A percentile compares a stretch with the other conserved stretches of the same genome.
Evolutionary conservation across 2,329 filamentous ascomycete genomes (phyloP).

Genomic region (Monosporascus sp.): DNA sequence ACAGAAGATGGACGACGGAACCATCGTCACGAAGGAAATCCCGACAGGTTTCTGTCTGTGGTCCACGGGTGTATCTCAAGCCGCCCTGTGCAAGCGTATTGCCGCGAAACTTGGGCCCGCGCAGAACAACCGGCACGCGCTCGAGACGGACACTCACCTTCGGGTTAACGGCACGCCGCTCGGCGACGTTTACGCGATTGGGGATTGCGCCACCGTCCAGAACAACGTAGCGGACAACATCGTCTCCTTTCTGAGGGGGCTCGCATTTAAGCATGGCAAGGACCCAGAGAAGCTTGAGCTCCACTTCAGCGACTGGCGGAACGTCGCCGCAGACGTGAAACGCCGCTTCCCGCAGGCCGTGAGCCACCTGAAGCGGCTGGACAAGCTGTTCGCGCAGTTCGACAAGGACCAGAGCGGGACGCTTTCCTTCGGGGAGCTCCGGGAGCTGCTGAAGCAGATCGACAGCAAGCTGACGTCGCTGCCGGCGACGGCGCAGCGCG

Average conservation of each 20-base stretch:
- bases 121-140: conserved; percentile 84
- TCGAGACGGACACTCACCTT: conserved; percentile 92
- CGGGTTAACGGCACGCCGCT: conserved; percentile 83
- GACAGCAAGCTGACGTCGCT: conserved; percentile 91
- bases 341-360: conserved; percentile 87
- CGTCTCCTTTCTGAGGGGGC: conserved; percentile 78
- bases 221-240: conserved; percentile 95
- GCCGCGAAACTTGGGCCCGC: conserved; percentile 67
- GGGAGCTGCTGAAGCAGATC: conserved; percentile 84
- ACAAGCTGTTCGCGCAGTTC: conserved; percentile 86
- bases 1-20: conserved; percentile 70
- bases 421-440: conserved; percentile 87
- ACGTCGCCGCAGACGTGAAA: conserved; percentile 76
- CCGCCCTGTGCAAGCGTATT: conserved; percentile 70
- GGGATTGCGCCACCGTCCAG: conserved; percentile 93
- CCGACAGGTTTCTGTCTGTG: conserved; percentile 95
- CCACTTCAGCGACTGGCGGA: conserved; percentile 82
- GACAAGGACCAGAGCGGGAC: conserved; percentile 92
- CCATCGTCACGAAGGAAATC: conserved; percentile 80
- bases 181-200: conserved; percentile 93
- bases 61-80: conserved; percentile 92
- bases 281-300: conserved; percentile 86
- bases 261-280: conserved; percentile 87
- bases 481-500: conserved; percentile 91
- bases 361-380: conserved; percentile 79